Conservation (phyloP, 2,329 filamentous ascomycete genomes). For the Bisporella sp. region DNA sequence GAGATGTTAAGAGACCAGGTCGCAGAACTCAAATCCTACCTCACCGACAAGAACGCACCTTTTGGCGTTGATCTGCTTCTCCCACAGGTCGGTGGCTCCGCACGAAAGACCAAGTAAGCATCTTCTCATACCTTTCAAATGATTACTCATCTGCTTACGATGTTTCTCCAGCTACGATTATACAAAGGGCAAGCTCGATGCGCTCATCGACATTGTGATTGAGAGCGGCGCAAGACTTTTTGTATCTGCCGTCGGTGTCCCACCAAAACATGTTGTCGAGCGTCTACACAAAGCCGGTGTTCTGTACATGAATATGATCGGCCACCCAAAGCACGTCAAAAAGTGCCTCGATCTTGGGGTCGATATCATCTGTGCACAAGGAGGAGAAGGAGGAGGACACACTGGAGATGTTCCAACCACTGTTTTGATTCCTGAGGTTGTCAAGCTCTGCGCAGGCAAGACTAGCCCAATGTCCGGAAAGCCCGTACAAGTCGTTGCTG, state of each 20-base stretch:
- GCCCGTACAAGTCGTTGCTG: slow-evolving; percentile 86
- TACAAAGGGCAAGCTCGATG: slow-evolving; percentile 95
- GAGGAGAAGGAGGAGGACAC: slow-evolving; percentile 94
- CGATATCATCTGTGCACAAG: slow-evolving; percentile 97
- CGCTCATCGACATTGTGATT: slow-evolving; percentile 88
- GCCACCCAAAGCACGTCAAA: slow-evolving; percentile 96
- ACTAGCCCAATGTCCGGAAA: slow-evolving; percentile 82
- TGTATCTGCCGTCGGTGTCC: slow-evolving; percentile 92
- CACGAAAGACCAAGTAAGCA: slow-evolving; percentile 83
- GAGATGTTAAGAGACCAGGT: slow-evolving; percentile 97
- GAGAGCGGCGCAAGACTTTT: slow-evolving; percentile 87
- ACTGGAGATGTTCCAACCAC: slow-evolving; percentile 87
- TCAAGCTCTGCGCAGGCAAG: slow-evolving; percentile 70
- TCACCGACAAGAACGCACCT: slow-evolving; percentile 85
- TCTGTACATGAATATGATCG: slow-evolving; percentile 99
- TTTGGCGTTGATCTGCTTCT: slow-evolving; percentile 93
- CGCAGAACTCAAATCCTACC: slow-evolving; percentile 81
- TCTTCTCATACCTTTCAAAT: slow-evolving; percentile 4
- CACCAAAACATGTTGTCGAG: slow-evolving; percentile 82
- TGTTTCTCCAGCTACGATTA: slow-evolving; percentile 77
- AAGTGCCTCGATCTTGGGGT: slow-evolving; percentile 90
- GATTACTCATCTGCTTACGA: slow-evolving; percentile 16
- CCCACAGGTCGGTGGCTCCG: slow-evolving; percentile 88
- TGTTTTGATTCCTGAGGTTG: slow-evolving; percentile 87
- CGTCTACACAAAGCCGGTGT: slow-evolving; percentile 81